Evolutionary conservation across 148 eudicot genomes (phyloP).

Genomic region (Nyssa sinensis): DNA sequence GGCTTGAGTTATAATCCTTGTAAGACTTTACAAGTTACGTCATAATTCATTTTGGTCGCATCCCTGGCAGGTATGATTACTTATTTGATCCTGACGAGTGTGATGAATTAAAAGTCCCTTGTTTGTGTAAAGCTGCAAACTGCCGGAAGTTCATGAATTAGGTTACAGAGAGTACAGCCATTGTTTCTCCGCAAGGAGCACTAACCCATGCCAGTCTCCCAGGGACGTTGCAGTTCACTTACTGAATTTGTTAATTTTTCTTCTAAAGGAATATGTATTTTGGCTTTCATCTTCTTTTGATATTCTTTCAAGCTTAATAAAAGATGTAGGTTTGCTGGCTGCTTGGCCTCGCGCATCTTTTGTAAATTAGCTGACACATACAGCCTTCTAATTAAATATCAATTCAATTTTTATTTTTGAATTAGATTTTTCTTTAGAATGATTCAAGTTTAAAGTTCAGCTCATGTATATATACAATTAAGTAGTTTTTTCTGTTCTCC

Average conservation of each 20-base stretch:
- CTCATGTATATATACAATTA: no score
- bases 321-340: neutral
- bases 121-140: conserved; percentile 85
- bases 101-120: conserved; percentile 87
- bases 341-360: neutral
- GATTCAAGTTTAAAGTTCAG: neutral
- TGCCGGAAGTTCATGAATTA: conserved; percentile 98
- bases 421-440: neutral
- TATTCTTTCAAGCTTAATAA: neutral
- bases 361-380: neutral
- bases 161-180: no score
- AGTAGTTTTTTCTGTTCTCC: no score
- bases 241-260: neutral
- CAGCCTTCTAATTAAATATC: no score
- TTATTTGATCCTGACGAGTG: conserved; percentile 95
- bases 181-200: neutral
- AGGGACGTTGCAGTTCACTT: neutral
- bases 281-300: neutral
- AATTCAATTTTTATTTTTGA: neutral
- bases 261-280: neutral
- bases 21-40: neutral
- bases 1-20: no score
- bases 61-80: conserved; percentile 80
- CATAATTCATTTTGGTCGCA: neutral
- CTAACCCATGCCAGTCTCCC: neutral